These are phyloP conservation scores for Scutellaria baicalensis DNA, from an alignment of 257 asterid genomes.

Conservation along the genomic window DNA sequence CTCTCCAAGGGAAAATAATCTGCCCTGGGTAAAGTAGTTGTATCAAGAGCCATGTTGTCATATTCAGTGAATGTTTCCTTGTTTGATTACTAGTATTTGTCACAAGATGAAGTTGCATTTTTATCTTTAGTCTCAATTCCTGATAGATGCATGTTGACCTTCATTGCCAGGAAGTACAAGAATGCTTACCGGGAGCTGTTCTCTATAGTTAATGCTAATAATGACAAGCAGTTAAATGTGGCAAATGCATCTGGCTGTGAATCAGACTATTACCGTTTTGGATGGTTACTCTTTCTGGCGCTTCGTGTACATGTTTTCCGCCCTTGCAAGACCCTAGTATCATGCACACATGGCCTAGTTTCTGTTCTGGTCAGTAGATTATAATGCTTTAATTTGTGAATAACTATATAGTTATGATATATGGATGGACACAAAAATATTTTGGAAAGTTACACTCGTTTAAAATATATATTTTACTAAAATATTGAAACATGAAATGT, in stretches of 20 bases:
- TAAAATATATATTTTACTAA: too few species aligned
- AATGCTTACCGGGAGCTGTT: conserved; percentile 71
- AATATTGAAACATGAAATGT: too few species aligned
- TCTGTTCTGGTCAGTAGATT: conserved; percentile 72
- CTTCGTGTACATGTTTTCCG: conserved; percentile 71
- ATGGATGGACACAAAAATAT: not conserved
- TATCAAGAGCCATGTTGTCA: not conserved
- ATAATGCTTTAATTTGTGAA: conserved; percentile 4
- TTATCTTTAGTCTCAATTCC: not conserved
- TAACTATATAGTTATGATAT: not conserved
- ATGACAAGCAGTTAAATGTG: conserved; percentile 37
- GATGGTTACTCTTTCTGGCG: conserved; percentile 89
- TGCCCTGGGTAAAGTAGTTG: not conserved
- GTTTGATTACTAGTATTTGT: not conserved
- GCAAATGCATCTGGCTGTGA: conserved; percentile 15
- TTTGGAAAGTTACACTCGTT: not conserved
- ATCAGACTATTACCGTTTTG: conserved; percentile 75
- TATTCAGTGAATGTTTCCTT: not conserved
- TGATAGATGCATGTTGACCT: conserved; percentile 8
- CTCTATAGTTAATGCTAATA: conserved; percentile 35
- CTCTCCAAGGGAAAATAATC: not conserved
- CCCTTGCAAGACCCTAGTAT: conserved; percentile 74
- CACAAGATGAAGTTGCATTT: not conserved
- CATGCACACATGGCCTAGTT: conserved; percentile 85
- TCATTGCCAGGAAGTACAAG: conserved; percentile 61